phyloP scores from a whole-genome alignment of 768 basidiomycete species.

The Tricholomella constricta region DNA sequence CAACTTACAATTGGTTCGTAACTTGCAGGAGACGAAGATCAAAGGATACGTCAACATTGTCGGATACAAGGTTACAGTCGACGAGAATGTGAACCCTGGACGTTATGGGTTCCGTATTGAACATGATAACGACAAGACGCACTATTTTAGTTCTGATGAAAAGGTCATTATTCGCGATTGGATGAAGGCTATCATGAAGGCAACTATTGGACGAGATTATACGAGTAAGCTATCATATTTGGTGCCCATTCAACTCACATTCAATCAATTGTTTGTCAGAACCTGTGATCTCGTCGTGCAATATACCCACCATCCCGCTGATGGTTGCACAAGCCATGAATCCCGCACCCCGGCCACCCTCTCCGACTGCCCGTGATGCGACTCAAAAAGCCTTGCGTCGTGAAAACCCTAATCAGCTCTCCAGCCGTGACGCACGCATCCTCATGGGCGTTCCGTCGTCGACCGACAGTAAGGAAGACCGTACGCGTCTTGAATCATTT shows the following conservation, averaged over 20 bases:
- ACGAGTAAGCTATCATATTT: conserved; percentile 56
- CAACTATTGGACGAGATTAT: conserved; percentile 94
- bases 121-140: conserved; percentile 83
- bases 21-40: conserved; percentile 80
- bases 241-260: background rate
- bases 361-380: conserved; percentile 83
- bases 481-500: conserved; percentile 55
- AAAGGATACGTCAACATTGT: conserved; percentile 94
- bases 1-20: background rate
- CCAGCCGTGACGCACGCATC: conserved; percentile 75
- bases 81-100: conserved; percentile 90
- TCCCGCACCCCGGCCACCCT: conserved; percentile 92
- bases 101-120: conserved; percentile 94
- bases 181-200: conserved; percentile 99
- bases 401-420: conserved; percentile 83
- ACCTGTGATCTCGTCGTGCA: conserved; percentile 94
- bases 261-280: conserved; percentile 45
- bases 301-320: conserved; percentile 94
- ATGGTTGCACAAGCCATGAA: conserved; percentile 96
- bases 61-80: conserved; percentile 91
- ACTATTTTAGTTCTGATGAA: conserved; percentile 92
- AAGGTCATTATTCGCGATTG: conserved; percentile 86
- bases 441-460: conserved; percentile 59
- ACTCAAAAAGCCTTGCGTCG: conserved; percentile 85
- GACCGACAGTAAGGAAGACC: conserved; percentile 45